These are phyloP conservation scores for Tetraselmis striata DNA, from an alignment of 139 green algal species.

Conservation along the genomic window DNA sequence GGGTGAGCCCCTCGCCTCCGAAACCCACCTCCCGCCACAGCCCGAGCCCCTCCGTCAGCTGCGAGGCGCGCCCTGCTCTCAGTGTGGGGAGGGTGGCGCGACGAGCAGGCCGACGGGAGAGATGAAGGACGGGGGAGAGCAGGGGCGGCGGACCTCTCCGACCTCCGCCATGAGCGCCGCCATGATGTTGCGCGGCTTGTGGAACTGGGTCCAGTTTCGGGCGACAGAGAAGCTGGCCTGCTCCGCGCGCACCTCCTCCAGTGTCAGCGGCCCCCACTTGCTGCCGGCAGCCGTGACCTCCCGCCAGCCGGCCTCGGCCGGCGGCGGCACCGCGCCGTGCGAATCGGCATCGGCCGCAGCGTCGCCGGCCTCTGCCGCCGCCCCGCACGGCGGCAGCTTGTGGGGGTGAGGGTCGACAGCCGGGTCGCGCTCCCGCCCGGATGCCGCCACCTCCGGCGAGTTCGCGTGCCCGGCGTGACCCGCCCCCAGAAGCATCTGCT, in stretches of 20 bases:
- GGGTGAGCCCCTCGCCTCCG: not conserved
- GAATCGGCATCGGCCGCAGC: too few relatives aligned
- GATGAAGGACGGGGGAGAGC: too few relatives aligned
- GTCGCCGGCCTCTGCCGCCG: not conserved
- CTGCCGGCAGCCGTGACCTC: not conserved
- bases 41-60: not conserved
- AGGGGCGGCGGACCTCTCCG: not conserved
- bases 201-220: not conserved
- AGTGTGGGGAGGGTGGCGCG: too few relatives aligned
- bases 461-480: not conserved
- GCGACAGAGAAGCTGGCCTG: not conserved
- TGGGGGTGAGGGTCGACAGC: not conserved
- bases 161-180: not conserved
- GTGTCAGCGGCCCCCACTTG: not conserved
- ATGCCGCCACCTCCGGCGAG: not conserved
- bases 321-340: too few relatives aligned
- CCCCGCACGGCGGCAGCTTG: not conserved
- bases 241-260: not conserved
- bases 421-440: not conserved
- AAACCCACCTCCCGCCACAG: not conserved
- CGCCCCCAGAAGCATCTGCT: not conserved
- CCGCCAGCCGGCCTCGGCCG: not conserved
- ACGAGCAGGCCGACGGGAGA: too few relatives aligned
- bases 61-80: too few relatives aligned
- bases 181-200: not conserved